phyloP scores from a whole-genome alignment of 495 filamentous ascomycete species.

The Podospora fimiseda region DNA sequence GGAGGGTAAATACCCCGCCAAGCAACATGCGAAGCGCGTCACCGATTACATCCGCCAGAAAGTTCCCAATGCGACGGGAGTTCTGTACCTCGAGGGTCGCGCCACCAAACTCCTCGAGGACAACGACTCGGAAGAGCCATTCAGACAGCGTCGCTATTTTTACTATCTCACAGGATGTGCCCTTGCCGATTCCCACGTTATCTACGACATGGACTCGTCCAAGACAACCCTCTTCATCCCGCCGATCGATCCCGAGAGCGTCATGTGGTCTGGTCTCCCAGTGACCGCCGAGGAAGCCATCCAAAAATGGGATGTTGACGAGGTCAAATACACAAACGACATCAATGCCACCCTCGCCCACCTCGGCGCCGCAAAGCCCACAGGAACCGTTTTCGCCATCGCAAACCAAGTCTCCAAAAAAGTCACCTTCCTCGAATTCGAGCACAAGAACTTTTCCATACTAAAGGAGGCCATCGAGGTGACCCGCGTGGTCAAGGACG shows the following conservation, averaged over 20 bases:
- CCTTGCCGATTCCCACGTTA: conserved; percentile 72
- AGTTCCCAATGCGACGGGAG: conserved; percentile 51
- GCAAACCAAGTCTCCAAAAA: conserved; percentile 60
- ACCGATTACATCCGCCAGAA: conserved; percentile 62
- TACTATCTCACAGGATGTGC: conserved; percentile 90
- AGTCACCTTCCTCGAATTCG: conserved; percentile 58
- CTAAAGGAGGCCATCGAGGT: conserved; percentile 74
- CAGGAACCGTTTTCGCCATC: conserved; percentile 61
- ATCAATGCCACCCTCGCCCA: conserved; percentile 57
- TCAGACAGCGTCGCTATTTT: conserved; percentile 86
- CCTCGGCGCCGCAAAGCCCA: conserved; percentile 35
- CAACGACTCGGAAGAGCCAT: conserved; percentile 69
- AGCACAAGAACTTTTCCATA: conserved; percentile 50
- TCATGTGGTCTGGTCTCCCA: conserved; percentile 95
- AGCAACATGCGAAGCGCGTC: conserved; percentile 78
- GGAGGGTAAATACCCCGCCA: conserved; percentile 87
- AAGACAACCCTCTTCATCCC: conserved; percentile 89
- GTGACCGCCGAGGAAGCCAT: conserved; percentile 66
- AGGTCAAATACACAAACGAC: conserved; percentile 60
- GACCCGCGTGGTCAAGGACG: conserved; percentile 72
- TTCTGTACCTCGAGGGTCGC: conserved; percentile 84
- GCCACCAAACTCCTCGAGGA: conserved; percentile 73
- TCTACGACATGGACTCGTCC: conserved; percentile 67
- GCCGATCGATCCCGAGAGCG: conserved; percentile 74
- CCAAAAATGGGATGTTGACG: conserved; percentile 75